Conservation (phyloP, 1,284 basidiomycete species). For the Gymnopus androsaceus region DNA sequence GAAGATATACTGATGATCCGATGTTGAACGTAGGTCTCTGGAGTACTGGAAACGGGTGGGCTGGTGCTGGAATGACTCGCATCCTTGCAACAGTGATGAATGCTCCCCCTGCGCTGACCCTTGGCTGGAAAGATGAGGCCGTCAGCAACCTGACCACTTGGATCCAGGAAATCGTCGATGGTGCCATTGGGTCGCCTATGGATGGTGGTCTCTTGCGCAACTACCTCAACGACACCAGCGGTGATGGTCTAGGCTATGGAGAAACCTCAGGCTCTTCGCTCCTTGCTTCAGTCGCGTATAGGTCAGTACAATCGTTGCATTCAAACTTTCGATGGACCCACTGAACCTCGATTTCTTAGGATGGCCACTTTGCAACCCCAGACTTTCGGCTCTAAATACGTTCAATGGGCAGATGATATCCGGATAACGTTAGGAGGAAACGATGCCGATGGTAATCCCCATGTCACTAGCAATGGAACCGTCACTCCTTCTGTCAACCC, state of each 20-base stretch:
- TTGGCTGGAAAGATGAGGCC: conserved; percentile 30
- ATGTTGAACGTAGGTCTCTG: conserved; percentile 55
- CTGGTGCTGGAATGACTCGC: conserved; percentile 42
- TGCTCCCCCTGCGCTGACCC: conserved; percentile 32
- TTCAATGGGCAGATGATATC: conserved; percentile 29
- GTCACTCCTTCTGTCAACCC: conserved; percentile 43
- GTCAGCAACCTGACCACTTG: conserved; percentile 36
- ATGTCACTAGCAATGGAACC: conserved; percentile 35
- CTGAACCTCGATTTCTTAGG: conserved; percentile 16
- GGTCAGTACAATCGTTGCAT: neutral
- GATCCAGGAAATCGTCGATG: conserved; percentile 50
- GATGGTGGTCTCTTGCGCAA: conserved; percentile 40
- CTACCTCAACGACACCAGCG: conserved; percentile 37
- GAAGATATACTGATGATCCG: too few species aligned
- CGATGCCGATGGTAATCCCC: conserved; percentile 24
- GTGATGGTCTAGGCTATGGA: conserved; percentile 36
- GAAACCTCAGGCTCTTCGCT: conserved; percentile 46
- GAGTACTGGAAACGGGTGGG: conserved; percentile 51
- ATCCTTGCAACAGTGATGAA: conserved; percentile 49
- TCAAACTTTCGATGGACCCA: too few species aligned
- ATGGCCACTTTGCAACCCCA: conserved; percentile 28
- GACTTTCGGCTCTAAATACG: conserved; percentile 22
- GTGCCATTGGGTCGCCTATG: conserved; percentile 38
- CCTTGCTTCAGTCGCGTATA: conserved; percentile 45
- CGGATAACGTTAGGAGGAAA: conserved; percentile 21